phyloP scores from a whole-genome alignment of 257 asterid genomes.

The Jasminum sambac region DNA sequence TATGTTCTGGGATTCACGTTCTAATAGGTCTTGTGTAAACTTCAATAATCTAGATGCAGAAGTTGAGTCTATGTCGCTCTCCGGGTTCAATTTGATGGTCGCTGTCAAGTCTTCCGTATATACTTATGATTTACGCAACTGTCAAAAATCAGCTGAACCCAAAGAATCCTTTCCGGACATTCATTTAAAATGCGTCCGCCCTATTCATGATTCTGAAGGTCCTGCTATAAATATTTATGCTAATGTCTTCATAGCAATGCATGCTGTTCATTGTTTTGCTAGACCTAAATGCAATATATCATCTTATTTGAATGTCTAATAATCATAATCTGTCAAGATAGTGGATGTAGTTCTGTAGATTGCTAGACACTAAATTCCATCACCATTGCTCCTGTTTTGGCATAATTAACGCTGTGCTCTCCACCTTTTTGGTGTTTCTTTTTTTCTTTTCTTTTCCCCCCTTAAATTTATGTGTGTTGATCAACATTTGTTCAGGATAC shows the following conservation, averaged over 20 bases:
- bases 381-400: slow-evolving; percentile 5
- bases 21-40: slow-evolving; percentile 41
- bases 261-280: slow-evolving; percentile 8
- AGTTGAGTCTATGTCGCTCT: slow-evolving; percentile 73
- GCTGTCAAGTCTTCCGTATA: slow-evolving; percentile 64
- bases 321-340: not conserved
- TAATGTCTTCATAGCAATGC: slow-evolving; percentile 17
- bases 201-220: slow-evolving; percentile 71
- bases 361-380: not conserved
- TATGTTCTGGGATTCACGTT: slow-evolving; percentile 79
- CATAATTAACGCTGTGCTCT: not conserved
- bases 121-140: slow-evolving; percentile 67
- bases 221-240: slow-evolving; percentile 23
- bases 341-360: not conserved
- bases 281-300: slow-evolving; percentile 6
- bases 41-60: slow-evolving; percentile 44
- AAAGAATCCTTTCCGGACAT: slow-evolving; percentile 45
- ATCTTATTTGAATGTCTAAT: not conserved
- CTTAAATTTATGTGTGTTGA: slow-evolving; percentile 23
- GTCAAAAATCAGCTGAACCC: slow-evolving; percentile 35
- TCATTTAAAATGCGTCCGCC: slow-evolving; percentile 67
- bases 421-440: not conserved
- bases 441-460: no score
- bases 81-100: slow-evolving; percentile 61
- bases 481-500: slow-evolving; percentile 57